These are phyloP conservation scores for Teratosphaeria pseudoeucalypti DNA, from an alignment of 2,329 filamentous ascomycete species.

Conservation along the genomic window DNA sequence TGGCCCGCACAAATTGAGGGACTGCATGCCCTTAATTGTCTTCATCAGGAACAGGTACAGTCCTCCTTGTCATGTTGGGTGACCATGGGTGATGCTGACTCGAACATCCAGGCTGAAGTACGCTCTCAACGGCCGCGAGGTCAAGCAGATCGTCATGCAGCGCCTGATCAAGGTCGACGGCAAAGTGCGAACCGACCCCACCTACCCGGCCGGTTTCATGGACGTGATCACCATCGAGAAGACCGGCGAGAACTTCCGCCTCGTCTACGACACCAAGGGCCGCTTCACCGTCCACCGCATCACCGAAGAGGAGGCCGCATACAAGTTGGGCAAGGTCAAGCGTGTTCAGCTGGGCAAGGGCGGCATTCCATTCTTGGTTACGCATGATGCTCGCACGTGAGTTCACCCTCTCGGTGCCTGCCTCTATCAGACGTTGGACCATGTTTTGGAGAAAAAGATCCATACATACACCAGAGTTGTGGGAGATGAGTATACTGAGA, in stretches of 20 bases:
- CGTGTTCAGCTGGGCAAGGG: constrained; percentile 97
- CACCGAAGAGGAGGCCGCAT: constrained; percentile 95
- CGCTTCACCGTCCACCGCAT: constrained; percentile 99
- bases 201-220: constrained; percentile 98
- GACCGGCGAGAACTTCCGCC: constrained; percentile 99
- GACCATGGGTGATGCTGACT: background rate
- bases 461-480: background rate
- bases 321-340: constrained; percentile 99
- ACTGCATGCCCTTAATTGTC: constrained; percentile 97
- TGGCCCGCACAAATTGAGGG: constrained; percentile 98
- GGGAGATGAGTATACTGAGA: constrained; percentile 15
- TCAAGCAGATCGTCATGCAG: constrained; percentile 97
- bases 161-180: constrained; percentile 98
- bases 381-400: constrained; percentile 99
- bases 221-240: constrained; percentile 99
- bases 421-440: constrained; percentile 5
- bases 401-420: constrained; percentile 40
- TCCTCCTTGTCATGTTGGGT: background rate
- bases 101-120: constrained; percentile 79
- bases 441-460: background rate
- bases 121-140: constrained; percentile 96
- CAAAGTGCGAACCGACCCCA: constrained; percentile 98
- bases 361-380: constrained; percentile 99
- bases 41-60: constrained; percentile 71
- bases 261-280: constrained; percentile 99